Base-by-base conservation (phyloP, 352 stramenopile species). In the Chrysophaeum taylorii region DNA sequence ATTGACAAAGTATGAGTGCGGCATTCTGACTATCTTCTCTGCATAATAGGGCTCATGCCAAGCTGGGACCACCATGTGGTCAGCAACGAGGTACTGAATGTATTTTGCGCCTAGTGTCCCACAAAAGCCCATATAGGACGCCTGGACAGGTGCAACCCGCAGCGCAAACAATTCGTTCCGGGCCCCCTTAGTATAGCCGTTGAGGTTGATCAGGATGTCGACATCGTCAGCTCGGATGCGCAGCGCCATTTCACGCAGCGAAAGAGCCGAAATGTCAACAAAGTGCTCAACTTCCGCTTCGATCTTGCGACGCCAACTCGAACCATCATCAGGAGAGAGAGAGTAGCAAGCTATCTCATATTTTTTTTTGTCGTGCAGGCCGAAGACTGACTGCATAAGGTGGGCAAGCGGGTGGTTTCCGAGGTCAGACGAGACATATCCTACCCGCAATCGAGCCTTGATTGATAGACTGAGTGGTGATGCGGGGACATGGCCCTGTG, bases 121-220 rank as follows among this genome's bases (percentile, higher is more conserved):
- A 62, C 81, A 91, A 63, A 94, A 95, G 2, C 89, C 87, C 81
- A 95, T 87, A 2, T 21, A 14, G 70, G 81, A 85, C 43, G 94
- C 79, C 73, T 96, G 89, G 45, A 97, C 75, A 1, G 89, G 89
- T 0, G 88, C 85, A 2, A 90, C 88, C 64, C 86, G 82, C 0
- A 96, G 73, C n/a, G 89, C 88, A 70, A 96, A 96, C 53, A 97
- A 92, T 75, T 96, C 90, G 68, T 89, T 93, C 23, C 87, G 84
- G 2, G 89, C 87, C 9, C 79, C 86, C 70, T 92, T 94, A n/a
- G 88, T 95, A 79, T 96, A 96, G 0, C 90, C 91, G 68, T 96
- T 95, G 35, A 96, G 71, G 74, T 97, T 93, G 54, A 96, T 78
- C 2, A 96, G 78, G 27, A 96, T 81, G 76, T 96, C 85, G 66